Percentiles rank a stretch among this genome's conserved stretches.
These are phyloP conservation scores for Botrytis porri DNA, from an alignment of 2,329 filamentous ascomycete genomes.

Conservation along the genomic window DNA sequence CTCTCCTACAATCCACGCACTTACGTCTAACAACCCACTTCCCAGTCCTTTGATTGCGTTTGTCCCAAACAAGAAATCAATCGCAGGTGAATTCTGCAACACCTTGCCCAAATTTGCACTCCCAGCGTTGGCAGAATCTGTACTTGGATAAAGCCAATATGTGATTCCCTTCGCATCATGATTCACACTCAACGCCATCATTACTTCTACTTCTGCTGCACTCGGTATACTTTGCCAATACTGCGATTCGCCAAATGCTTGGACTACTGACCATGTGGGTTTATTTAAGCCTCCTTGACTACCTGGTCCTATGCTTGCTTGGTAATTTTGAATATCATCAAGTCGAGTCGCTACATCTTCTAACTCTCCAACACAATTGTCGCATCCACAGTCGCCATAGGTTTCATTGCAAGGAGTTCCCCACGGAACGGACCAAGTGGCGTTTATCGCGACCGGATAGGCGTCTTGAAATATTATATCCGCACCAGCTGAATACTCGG, in stretches of 20 bases:
- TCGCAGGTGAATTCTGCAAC: constrained; percentile 38
- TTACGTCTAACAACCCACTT: constrained; percentile 38
- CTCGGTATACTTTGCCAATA: constrained; percentile 48
- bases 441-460: constrained; percentile 49
- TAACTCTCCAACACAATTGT: constrained; percentile 44
- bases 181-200: constrained; percentile 48
- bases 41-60: constrained; percentile 27
- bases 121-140: constrained; percentile 23
- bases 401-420: constrained; percentile 49
- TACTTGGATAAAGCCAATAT: constrained; percentile 47
- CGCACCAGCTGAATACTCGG: constrained; percentile 48
- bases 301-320: constrained; percentile 38
- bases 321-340: constrained; percentile 43
- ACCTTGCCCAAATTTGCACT: constrained; percentile 43
- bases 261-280: constrained; percentile 49
- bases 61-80: constrained; percentile 40
- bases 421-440: constrained; percentile 45
- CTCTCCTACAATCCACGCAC: constrained; percentile 41
- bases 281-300: constrained; percentile 37
- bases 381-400: constrained; percentile 53
- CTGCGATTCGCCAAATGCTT: constrained; percentile 47
- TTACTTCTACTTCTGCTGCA: constrained; percentile 44
- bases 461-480: constrained; percentile 52
- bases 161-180: constrained; percentile 49
- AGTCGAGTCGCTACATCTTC: constrained; percentile 46